Conservation (phyloP, 192 early-diverging fungal species). For the Chytriomyces hyalinus region DNA sequence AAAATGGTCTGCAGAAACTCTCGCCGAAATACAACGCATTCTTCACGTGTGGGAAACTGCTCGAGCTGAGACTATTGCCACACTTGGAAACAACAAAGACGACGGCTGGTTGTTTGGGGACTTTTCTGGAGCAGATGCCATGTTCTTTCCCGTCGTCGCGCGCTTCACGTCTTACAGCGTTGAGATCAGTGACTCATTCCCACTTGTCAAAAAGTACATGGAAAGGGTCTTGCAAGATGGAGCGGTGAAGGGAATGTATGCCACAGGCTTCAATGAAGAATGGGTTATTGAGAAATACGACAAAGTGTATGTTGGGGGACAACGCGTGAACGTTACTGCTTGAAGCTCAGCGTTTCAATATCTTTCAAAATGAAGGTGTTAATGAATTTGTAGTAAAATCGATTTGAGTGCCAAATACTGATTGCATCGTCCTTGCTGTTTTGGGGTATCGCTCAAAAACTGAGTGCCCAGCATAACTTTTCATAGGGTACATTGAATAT, state of each 20-base stretch:
- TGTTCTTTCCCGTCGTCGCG: slow-evolving; percentile 25
- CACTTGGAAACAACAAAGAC: neutral
- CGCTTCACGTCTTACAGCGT: slow-evolving; percentile 25
- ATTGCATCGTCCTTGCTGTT: no score
- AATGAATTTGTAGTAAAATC: no score
- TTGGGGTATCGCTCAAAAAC: no score
- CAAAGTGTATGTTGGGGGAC: slow-evolving; percentile 10
- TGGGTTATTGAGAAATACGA: slow-evolving; percentile 11
- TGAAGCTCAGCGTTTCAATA: no score
- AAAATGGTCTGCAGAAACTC: slow-evolving; percentile 5
- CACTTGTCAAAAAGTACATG: slow-evolving; percentile 15
- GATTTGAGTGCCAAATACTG: no score
- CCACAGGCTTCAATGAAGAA: slow-evolving; percentile 19
- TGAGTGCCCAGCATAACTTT: no score
- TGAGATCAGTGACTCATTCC: slow-evolving; percentile 11
- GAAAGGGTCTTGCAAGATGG: slow-evolving; percentile 17
- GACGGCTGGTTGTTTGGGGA: slow-evolving; percentile 26
- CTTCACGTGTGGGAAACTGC: neutral
- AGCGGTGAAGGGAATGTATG: slow-evolving; percentile 20
- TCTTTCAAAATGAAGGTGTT: no score
- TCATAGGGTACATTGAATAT: no score
- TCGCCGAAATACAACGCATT: slow-evolving; percentile 2
- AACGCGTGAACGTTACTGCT: no score
- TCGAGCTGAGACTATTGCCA: neutral
- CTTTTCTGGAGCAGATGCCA: slow-evolving; percentile 24